phyloP scores from a whole-genome alignment of 2,329 filamentous ascomycete genomes.

The Metarhizium album region DNA sequence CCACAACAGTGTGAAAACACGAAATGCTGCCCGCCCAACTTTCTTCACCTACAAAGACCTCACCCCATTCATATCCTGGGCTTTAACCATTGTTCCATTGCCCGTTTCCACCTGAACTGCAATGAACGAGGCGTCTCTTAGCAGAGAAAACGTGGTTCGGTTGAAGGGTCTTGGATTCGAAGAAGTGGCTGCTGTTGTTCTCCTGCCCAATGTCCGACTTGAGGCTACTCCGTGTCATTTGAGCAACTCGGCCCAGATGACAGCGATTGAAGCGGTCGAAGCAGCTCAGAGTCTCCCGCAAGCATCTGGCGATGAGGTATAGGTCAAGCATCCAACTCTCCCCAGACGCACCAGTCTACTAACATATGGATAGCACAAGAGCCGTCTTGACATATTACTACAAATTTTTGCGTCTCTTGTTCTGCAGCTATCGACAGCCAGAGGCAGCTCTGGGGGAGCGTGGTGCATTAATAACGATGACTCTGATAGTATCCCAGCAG shows the following conservation, averaged over 20 bases:
- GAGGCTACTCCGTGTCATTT: neutral
- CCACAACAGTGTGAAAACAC: no score
- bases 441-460: neutral
- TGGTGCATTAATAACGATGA: no score
- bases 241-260: neutral
- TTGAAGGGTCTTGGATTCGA: neutral
- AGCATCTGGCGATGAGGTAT: neutral
- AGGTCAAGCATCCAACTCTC: neutral
- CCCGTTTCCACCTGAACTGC: neutral
- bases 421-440: neutral
- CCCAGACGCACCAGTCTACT: neutral
- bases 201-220: neutral
- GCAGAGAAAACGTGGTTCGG: slow-evolving; percentile 1
- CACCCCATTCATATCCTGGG: neutral
- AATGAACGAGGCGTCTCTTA: neutral
- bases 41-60: neutral
- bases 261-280: neutral
- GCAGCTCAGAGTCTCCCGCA: neutral
- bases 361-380: neutral
- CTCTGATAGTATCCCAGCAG: neutral
- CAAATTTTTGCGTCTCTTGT: neutral
- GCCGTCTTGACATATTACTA: neutral
- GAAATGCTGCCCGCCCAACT: no score
- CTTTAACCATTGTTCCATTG: neutral
- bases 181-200: neutral